phyloP scores from a whole-genome alignment of 148 eudicot species.

The Silene latifolia region DNA sequence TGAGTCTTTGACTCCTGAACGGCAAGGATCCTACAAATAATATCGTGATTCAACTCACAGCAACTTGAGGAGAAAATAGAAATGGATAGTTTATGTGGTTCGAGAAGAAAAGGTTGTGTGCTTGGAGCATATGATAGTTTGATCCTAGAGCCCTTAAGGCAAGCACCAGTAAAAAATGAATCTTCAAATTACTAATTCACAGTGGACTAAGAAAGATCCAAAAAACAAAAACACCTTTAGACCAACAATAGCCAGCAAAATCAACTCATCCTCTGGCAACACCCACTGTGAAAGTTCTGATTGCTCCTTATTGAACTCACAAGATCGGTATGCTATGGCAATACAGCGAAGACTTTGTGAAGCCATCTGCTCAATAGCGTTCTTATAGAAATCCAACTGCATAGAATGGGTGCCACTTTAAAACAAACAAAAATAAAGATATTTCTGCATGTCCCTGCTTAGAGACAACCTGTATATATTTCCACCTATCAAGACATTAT shows the following conservation, averaged over 20 bases:
- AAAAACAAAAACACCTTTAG: constrained; percentile 52
- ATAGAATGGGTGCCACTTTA: constrained; percentile 5
- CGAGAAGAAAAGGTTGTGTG: not conserved
- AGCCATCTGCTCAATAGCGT: constrained; percentile 83
- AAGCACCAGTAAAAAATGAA: not conserved
- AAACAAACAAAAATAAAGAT: not conserved
- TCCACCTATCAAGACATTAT: not conserved
- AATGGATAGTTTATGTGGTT: not conserved
- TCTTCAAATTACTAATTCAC: not conserved
- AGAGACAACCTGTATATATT: not conserved
- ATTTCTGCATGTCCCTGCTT: not conserved
- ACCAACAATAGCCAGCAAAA: constrained; percentile 80
- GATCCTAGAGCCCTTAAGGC: not conserved
- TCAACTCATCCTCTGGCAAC: constrained; percentile 70
- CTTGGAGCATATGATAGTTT: not conserved
- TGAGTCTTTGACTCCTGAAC: constrained; percentile 69
- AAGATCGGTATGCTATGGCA: constrained; percentile 71
- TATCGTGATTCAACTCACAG: not conserved
- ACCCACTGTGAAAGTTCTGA: constrained; percentile 56
- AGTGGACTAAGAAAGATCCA: not conserved
- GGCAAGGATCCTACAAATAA: constrained; percentile 71
- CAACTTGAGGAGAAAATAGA: not conserved
- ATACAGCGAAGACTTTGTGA: constrained; percentile 79
- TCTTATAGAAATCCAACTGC: constrained; percentile 47
- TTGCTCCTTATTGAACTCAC: constrained; percentile 46